Base-by-base conservation (phyloP, 148 eudicot species). In the Arctostaphylos glauca region DNA sequence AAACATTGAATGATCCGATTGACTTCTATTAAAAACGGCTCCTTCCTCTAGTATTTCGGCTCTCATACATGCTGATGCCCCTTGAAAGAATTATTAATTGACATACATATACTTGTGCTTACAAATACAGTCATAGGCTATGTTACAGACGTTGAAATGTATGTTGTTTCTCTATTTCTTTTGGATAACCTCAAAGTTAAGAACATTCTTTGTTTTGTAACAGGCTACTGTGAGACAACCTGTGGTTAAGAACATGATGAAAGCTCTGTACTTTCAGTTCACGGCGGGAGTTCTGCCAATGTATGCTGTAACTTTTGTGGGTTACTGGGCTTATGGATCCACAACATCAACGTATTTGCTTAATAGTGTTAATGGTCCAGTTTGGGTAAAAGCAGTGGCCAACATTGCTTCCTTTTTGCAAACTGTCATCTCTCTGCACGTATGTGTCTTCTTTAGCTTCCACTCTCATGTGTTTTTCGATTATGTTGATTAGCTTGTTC, bases 261-360 rank as follows among this genome's bases (percentile, higher is more conserved):
- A 97, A 87, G 98, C 92, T 78, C 93, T 97, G 3, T 92, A 97
- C 87, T 93, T 97, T 78, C 99, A 94, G 86, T 97, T 94, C 87
- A 87, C 94, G 14, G 85, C 82, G 5, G 99, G 99, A 75, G 95
- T 93, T 76, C 53, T 90, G 81, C 98, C 98, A 0, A 85, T 97
- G 90, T 93, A 92, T 87, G 93, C 91, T 13, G 85, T 97, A 60
- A 92, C 92, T 4, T 92, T 94, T 84, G 76, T 91, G 3, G 99
- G 98, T 1, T 97, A 97, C 81, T 97, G 99, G 99, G 99, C 99
- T 54, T 97, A 94, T 74, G 99, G 99, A 64, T 84, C 91, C 47
- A 68, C 70, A 1, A 86, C 98, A 7, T 84, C 94, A 16, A 47
- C 91, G 18, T 97, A 93, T 87, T 80, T 97, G 85, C 95, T 94